Evolutionary conservation across 495 filamentous ascomycete species (phyloP), one percentile per base, ranked within the genome.

Genomic region (Aspergillus sclerotiicarbonarius): DNA sequence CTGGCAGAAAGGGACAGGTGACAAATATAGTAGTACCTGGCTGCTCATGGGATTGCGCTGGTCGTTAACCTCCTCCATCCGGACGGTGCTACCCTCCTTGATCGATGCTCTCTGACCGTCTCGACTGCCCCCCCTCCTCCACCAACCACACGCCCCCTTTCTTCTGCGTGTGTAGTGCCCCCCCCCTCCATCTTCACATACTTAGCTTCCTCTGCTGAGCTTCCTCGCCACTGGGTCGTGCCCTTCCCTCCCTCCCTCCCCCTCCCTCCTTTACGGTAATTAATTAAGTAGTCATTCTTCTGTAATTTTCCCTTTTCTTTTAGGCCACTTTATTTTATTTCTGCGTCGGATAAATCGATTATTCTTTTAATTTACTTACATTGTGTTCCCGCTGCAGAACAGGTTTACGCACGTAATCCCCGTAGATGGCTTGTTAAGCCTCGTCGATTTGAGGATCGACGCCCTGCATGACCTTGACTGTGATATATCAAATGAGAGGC

Each of bases 401-500:
- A 19, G 56, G 49, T 47, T 41, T 57, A 57, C 58, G 57, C 54
- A 54, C 35, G 60, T 62, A 66, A 61, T 65, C 32, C 53, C 52
- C 46, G 46, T 58, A 49, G 60, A 43, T 54, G 55, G 53, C 44
- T 53, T 53, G 41, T 63, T 57, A 66, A 66, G 64, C 64, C 64
- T 66, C 53, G 56, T 59, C 51, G 54, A 64, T 60, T 64, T 59
- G 62, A 58, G 47, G 73, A 76, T 76, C 71, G 67, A 74, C 73
- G 63, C 61, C 70, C 71, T 78, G 76, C 76, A 79, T 78, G 77
- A 78, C 75, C 72, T 66, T 68, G 69, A 69, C 67, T 69, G 66
- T 71, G 73, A 74, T 73, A 75, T 72, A 77, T 74, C 80, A 80
- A 82, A 80, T 82, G 79, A 74, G 76, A 78, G 72, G 64, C 71